Evolutionary conservation across 2,329 filamentous ascomycete genomes (phyloP).

Genomic region (Colletotrichum sp.): DNA sequence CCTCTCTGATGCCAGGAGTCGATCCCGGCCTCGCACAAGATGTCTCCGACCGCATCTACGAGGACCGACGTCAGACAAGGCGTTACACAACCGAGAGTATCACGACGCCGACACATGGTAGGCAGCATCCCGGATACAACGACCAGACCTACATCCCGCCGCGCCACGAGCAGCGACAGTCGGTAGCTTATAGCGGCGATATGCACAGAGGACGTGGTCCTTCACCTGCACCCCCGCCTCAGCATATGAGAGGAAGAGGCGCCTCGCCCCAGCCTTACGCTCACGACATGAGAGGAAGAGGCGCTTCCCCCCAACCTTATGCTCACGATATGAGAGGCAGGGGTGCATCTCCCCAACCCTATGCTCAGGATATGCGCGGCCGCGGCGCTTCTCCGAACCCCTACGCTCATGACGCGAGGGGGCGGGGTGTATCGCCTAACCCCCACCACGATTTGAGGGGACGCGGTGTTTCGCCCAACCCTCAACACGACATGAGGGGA

Average conservation of each 20-base stretch:
- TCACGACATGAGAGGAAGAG: slow-evolving; percentile 9
- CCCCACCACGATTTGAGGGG: slow-evolving; percentile 53
- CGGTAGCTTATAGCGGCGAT: slow-evolving; percentile 40
- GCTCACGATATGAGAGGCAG: slow-evolving; percentile 35
- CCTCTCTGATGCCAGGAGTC: slow-evolving; percentile 64
- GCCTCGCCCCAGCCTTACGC: slow-evolving; percentile 36
- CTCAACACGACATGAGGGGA: slow-evolving; percentile 51
- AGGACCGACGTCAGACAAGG: slow-evolving; percentile 54
- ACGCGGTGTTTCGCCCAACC: slow-evolving; percentile 4
- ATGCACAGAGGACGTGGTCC: slow-evolving; percentile 34
- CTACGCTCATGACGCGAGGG: neutral
- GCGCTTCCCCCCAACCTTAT: neutral
- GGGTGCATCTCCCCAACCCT: slow-evolving; percentile 45
- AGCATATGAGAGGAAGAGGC: slow-evolving; percentile 35
- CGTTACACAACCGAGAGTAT: slow-evolving; percentile 47
- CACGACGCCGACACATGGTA: slow-evolving; percentile 45
- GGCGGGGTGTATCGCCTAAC: slow-evolving; percentile 22
- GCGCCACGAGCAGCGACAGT: slow-evolving; percentile 46
- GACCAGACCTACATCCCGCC: slow-evolving; percentile 39
- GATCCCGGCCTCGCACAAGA: slow-evolving; percentile 61
- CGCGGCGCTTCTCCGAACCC: neutral
- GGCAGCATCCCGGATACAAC: slow-evolving; percentile 29
- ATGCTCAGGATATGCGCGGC: slow-evolving; percentile 18
- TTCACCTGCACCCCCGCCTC: slow-evolving; percentile 46
- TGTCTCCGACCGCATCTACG: slow-evolving; percentile 60